Conservation (phyloP, 768 basidiomycete genomes). For the Suillus fuscotomentosus region DNA sequence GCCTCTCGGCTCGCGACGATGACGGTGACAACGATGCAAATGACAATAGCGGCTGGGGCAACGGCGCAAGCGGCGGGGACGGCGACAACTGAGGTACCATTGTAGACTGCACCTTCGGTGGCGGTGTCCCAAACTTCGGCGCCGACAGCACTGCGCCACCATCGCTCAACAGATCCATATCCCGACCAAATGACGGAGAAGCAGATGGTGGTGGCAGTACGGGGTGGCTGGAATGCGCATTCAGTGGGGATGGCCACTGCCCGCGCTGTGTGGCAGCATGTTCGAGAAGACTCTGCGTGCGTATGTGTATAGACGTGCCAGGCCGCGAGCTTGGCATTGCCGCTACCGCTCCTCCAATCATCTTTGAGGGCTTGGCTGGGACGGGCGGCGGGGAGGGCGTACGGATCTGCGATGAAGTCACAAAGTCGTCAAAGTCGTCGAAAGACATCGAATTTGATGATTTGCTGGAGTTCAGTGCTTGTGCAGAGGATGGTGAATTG, state of each 20-base stretch:
- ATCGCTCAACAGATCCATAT: slow-evolving; percentile 1
- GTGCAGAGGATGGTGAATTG: slow-evolving; percentile 21
- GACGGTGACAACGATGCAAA: slow-evolving; percentile 17
- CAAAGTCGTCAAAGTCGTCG: slow-evolving; percentile 50
- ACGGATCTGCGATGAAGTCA: slow-evolving; percentile 36
- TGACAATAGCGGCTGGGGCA: slow-evolving; percentile 16
- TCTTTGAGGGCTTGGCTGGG: slow-evolving; percentile 33
- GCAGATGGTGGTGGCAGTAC: slow-evolving; percentile 24
- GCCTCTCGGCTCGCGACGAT: slow-evolving; percentile 14
- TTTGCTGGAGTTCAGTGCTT: slow-evolving; percentile 15
- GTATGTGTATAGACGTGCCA: slow-evolving; percentile 39
- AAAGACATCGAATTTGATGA: slow-evolving; percentile 30
- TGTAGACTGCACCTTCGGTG: slow-evolving; percentile 9
- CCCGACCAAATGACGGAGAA: not conserved
- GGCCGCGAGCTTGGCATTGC: slow-evolving; percentile 14
- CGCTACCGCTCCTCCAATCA: slow-evolving; percentile 6
- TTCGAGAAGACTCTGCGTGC: slow-evolving; percentile 58
- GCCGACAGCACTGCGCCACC: slow-evolving; percentile 10
- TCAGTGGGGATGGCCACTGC: slow-evolving; percentile 33
- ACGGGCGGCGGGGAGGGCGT: slow-evolving; percentile 49
- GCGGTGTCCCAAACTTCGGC: slow-evolving; percentile 7
- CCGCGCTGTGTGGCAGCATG: slow-evolving; percentile 49
- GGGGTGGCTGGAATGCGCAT: slow-evolving; percentile 20
- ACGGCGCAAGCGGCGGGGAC: slow-evolving; percentile 14
- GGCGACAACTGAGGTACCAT: slow-evolving; percentile 16